Evolutionary conservation across 306 rosid species (phyloP), one percentile per base, ranked within the genome.

Genomic region (Urtica urens): DNA sequence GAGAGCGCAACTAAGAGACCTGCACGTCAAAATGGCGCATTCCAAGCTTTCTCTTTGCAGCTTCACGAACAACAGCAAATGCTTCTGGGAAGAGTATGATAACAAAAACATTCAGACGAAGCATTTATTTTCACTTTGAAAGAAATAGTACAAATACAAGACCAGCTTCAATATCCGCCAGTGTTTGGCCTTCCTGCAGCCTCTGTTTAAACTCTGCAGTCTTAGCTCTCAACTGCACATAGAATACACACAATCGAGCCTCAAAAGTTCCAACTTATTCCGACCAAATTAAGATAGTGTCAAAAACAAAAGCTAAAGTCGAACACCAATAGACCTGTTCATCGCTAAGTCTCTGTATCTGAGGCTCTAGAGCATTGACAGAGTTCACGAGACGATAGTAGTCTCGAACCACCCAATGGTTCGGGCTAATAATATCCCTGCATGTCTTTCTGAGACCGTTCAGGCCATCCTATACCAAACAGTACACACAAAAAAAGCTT

Each of bases 1-100:
- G 23, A 0, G 22, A 16, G 24, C 30, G 38, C 51, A 31, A 46
- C 35, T 34, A 13, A 5, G 45, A 62, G 27, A 75, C 97, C 95
- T 90, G 97, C 45, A 90, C 97, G 74, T 90, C 95, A 21, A 90
- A 90, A 65, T 90, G 97, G 15, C 95, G 95, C 97, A 90, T 90
- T 45, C 97, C 84, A 47, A 90, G 95, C 57, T 81, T 90, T 62
- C 97, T 62, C 63, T 58, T 72, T 0, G 97, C 97, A 58, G 97
- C 95, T 72, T 90, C 97, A 51, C 97, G 95, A 67, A 90, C 97
- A 46, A 90, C 97, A 30, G 95, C 84, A 37, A 90, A 90, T 46
- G 92, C 95, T 78, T 90, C 95, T 90, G 78, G 13, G 27, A 70
- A 62, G 35, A 55, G 28, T 26, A 3, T n/a, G n/a, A n/a, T n/a